Evolutionary conservation across 208 protist species (phyloP).

Genomic region (Vickermania ingenoplastis): DNA sequence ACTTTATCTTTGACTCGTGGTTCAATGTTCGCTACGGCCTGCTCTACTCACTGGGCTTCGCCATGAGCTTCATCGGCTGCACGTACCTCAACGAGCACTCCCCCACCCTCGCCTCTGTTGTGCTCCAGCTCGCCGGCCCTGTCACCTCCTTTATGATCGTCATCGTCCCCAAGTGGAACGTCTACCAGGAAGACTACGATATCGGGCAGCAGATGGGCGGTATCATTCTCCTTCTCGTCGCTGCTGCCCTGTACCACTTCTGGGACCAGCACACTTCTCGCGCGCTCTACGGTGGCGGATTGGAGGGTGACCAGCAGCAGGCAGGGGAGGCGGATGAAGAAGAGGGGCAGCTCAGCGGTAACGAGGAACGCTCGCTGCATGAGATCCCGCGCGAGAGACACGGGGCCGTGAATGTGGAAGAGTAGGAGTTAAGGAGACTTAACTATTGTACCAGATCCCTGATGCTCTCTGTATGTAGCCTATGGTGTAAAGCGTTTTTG

Average conservation of each 20-base stretch:
- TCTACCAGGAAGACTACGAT: slow-evolving; percentile 46
- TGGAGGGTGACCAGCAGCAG: too few relatives aligned
- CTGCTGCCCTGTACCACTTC: slow-evolving; percentile 59
- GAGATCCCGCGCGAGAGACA: too few relatives aligned
- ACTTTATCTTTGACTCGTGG: slow-evolving; percentile 63
- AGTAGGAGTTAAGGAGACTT: too few relatives aligned
- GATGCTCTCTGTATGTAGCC: too few relatives aligned
- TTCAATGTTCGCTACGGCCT: slow-evolving; percentile 51
- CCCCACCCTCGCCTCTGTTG: slow-evolving; percentile 71
- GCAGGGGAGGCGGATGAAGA: too few relatives aligned
- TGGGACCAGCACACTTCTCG: slow-evolving; percentile 43
- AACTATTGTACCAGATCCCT: too few relatives aligned
- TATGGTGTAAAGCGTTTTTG: too few relatives aligned
- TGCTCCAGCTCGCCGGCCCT: slow-evolving; percentile 66
- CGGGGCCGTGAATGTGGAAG: too few relatives aligned
- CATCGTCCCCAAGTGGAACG: slow-evolving; percentile 70
- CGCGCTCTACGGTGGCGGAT: slow-evolving; percentile 30
- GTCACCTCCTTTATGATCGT: slow-evolving; percentile 67
- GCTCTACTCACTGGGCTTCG: slow-evolving; percentile 55
- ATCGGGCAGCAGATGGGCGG: slow-evolving; percentile 68
- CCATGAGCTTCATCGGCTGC: slow-evolving; percentile 76
- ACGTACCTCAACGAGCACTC: slow-evolving; percentile 78
- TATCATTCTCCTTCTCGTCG: slow-evolving; percentile 49
- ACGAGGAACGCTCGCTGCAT: too few relatives aligned
- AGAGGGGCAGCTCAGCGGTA: too few relatives aligned